Evolutionary conservation across 139 green algal genomes (phyloP).

Genomic region (Chlamydomonas schloesseri): DNA sequence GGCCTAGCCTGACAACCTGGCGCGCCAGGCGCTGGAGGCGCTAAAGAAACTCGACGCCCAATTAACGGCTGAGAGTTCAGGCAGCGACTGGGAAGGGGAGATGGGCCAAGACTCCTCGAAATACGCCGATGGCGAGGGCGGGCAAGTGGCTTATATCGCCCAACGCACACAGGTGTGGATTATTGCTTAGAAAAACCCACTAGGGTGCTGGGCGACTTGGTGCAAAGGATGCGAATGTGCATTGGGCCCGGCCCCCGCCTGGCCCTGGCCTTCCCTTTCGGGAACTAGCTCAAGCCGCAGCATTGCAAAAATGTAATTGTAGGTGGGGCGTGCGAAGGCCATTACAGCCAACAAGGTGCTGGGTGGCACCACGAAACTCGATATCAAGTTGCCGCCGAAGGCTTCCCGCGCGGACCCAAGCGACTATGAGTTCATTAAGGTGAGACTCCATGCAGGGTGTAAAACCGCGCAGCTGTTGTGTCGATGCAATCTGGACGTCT

Average conservation of each 20-base stretch:
- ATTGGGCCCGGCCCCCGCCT: too few relatives aligned
- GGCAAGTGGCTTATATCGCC: constrained; percentile 26
- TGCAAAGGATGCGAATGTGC: too few relatives aligned
- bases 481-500: too few relatives aligned
- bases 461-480: too few relatives aligned
- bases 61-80: constrained; percentile 24
- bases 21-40: background rate
- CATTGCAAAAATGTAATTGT: too few relatives aligned
- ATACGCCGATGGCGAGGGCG: constrained; percentile 4
- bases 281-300: too few relatives aligned
- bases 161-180: constrained; percentile 39
- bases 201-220: too few relatives aligned
- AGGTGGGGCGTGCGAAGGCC: constrained; percentile 4
- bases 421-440: constrained; percentile 62
- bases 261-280: too few relatives aligned
- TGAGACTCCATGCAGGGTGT: background rate
- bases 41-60: constrained; percentile 39
- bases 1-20: too few relatives aligned
- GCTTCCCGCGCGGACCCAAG: constrained; percentile 13
- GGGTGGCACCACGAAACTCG: constrained; percentile 4
- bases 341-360: constrained; percentile 38
- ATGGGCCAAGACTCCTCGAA: constrained; percentile 28
- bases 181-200: too few relatives aligned
- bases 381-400: constrained; percentile 42
- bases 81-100: constrained; percentile 35